Conservation (phyloP, 768 basidiomycete species). For the Tulasnella sp. region DNA sequence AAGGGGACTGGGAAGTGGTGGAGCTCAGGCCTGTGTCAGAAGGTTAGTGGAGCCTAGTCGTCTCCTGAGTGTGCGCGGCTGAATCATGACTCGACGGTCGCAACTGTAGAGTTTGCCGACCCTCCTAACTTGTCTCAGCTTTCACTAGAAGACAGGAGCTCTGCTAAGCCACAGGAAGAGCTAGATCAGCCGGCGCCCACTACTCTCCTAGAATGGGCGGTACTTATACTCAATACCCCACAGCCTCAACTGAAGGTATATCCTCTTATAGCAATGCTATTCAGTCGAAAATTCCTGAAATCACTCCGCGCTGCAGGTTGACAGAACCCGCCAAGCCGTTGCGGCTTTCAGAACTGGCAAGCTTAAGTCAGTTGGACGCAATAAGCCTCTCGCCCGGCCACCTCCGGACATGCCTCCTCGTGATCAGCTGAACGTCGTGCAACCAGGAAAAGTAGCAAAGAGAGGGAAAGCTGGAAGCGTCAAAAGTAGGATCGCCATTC, state of each 20-base stretch:
- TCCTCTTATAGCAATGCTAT: slow-evolving; percentile 4
- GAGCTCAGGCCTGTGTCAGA: slow-evolving; percentile 70
- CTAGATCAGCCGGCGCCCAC: slow-evolving; percentile 41
- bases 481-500: slow-evolving; percentile 66
- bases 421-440: slow-evolving; percentile 55
- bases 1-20: slow-evolving; percentile 58
- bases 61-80: neutral
- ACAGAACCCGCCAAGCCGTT: slow-evolving; percentile 66
- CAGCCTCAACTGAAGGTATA: slow-evolving; percentile 61
- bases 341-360: slow-evolving; percentile 65
- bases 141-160: neutral
- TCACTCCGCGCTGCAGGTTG: slow-evolving; percentile 45
- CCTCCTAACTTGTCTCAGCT: slow-evolving; percentile 45
- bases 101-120: slow-evolving; percentile 58
- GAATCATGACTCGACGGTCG: neutral
- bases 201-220: slow-evolving; percentile 75
- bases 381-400: slow-evolving; percentile 44
- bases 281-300: neutral
- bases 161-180: neutral
- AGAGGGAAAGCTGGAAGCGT: slow-evolving; percentile 46
- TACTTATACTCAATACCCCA: slow-evolving; percentile 70
- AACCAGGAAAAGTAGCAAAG: slow-evolving; percentile 56
- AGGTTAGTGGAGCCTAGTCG: slow-evolving; percentile 42
- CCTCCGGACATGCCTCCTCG: slow-evolving; percentile 65
- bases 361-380: slow-evolving; percentile 61